phyloP scores from a whole-genome alignment of 192 early-diverging fungal genomes.

The Entomortierella beljakovae region DNA sequence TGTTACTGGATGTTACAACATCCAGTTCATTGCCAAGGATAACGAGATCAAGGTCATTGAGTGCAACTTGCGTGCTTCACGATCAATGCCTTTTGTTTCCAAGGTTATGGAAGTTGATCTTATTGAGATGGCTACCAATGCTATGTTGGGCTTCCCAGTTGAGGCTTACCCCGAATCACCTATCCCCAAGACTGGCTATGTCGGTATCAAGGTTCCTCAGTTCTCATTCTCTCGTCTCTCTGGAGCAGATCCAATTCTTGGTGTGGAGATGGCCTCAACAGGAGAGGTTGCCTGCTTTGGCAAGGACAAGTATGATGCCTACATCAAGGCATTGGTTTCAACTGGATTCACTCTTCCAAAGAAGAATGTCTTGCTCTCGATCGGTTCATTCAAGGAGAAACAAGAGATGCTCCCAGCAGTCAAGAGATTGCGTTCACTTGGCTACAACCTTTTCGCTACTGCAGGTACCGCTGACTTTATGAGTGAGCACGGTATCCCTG shows the following conservation, averaged over 20 bases:
- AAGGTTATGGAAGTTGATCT: conserved; percentile 96
- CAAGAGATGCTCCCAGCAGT: conserved; percentile 94
- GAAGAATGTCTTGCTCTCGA: conserved; percentile 97
- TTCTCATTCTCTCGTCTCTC: conserved; percentile 96
- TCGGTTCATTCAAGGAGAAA: conserved; percentile 99
- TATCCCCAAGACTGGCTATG: conserved; percentile 80
- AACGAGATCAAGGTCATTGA: conserved; percentile 99
- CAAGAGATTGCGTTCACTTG: conserved; percentile 81
- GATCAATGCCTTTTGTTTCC: conserved; percentile 98
- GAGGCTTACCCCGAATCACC: conserved; percentile 82
- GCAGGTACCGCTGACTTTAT: conserved; percentile 97
- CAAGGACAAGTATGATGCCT: conserved; percentile 97
- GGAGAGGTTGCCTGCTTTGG: conserved; percentile 99
- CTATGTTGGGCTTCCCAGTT: conserved; percentile 88
- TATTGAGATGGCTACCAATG: conserved; percentile 97
- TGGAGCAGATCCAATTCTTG: conserved; percentile 97
- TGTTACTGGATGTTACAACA: conserved; percentile 98
- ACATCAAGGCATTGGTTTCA: conserved; percentile 93
- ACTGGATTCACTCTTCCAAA: conserved; percentile 93
- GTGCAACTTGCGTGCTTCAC: conserved; percentile 96
- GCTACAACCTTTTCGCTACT: conserved; percentile 95
- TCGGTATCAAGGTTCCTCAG: conserved; percentile 97
- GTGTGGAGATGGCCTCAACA: conserved; percentile 99
- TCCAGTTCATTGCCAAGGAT: conserved; percentile 99
- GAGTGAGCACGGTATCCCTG: conserved; percentile 92